Base-by-base conservation (phyloP, 805 yeast genomes). In the Metschnikowia chrysomelidarum region DNA sequence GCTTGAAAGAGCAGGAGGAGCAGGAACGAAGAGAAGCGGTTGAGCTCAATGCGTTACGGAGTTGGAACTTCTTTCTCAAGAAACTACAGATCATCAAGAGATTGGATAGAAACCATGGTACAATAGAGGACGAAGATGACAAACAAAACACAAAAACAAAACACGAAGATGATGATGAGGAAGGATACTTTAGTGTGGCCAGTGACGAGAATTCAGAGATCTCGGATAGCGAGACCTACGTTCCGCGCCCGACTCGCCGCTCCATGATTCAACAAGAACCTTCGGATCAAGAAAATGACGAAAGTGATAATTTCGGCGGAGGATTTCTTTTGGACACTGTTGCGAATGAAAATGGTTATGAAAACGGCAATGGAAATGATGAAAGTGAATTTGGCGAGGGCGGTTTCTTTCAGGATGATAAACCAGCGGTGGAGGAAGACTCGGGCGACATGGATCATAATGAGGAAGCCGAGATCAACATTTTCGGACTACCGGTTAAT, bases 31-130 rank as follows among this genome's bases (percentile, higher is more conserved):
- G 65, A 34, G 58, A 60, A 24, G 57, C 65, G 14, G 60, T 62
- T 11, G 80, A 78, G 41, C 48, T 74, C 28, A 63, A 66, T 16
- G 76, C 83, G 2, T 57, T 78, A 40, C 59, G 67, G 29, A 67
- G 69, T 21, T 78, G 83, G 85, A 73, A 67, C 40, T 61, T 67
- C 30, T 62, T 77, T 39, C 56, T 78, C 39, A 62, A 75, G 6
- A 77, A 71, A 35, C 55, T 79, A 23, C 56, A 74, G 32, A 75
- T 78, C 19, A 56, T 57, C 27, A 62, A 59, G 8, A 51, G 83
- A 29, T 62, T 78, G 44, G 64, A 73, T 37, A 46, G 40, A 23
- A 61, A 60, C 16, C 83, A 78, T 49, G 84, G 85, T 4, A 49
- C 44, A 16, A 46, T 74, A 3, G 57, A 45, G 6, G 37, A 35